phyloP scores from a whole-genome alignment of 192 early-diverging fungal species.

The Podila horticola region DNA sequence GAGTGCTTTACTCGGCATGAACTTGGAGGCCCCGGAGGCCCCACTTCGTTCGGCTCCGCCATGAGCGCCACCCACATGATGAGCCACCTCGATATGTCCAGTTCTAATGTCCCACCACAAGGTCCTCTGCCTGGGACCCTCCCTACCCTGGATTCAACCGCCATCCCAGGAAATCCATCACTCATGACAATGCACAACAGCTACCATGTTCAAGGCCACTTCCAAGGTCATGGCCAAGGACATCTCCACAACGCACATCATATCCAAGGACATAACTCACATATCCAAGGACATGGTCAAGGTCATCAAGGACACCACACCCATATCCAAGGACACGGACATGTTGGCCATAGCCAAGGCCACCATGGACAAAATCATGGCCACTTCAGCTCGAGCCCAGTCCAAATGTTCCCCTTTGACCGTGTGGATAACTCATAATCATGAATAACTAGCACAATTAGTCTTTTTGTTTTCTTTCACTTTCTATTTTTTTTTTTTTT shows the following conservation, averaged over 20 bases:
- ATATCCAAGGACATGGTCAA: background rate
- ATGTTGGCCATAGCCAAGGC: too few species aligned
- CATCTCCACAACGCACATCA: slow-evolving; percentile 15
- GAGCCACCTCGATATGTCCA: slow-evolving; percentile 43
- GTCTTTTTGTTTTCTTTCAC: background rate
- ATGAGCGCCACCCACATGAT: slow-evolving; percentile 49
- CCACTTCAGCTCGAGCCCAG: background rate
- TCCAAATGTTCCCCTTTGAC: background rate
- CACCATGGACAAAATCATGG: background rate
- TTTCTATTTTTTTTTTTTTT: background rate
- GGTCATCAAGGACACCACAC: slow-evolving; percentile 24
- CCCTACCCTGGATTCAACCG: background rate
- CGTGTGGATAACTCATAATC: background rate
- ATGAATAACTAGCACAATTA: too few species aligned
- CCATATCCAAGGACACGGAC: slow-evolving; percentile 1
- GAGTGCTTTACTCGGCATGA: slow-evolving; percentile 48
- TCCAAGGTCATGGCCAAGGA: background rate
- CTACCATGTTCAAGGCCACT: background rate
- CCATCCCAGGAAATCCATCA: background rate
- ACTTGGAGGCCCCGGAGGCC: slow-evolving; percentile 13
- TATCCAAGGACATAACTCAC: slow-evolving; percentile 15
- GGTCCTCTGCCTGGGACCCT: slow-evolving; percentile 2
- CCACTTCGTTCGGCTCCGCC: slow-evolving; percentile 35
- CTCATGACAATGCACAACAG: background rate
- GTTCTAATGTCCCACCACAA: slow-evolving; percentile 10